Evolutionary conservation across 1,284 basidiomycete genomes (phyloP).

Genomic region (Ceratobasidium sp.): DNA sequence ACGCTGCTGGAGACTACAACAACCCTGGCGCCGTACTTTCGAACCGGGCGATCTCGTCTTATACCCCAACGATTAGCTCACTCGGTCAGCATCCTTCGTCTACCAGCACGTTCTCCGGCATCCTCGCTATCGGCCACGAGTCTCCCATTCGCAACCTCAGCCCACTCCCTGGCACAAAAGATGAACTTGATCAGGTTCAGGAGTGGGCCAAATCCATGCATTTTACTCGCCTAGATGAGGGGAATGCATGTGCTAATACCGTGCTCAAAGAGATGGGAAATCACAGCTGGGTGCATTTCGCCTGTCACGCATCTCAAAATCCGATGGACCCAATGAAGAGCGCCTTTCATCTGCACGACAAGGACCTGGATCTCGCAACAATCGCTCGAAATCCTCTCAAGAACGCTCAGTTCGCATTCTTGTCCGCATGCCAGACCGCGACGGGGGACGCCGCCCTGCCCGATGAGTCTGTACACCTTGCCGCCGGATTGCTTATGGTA

Average conservation of each 20-base stretch:
- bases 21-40: no score
- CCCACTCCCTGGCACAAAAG: no score
- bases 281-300: background rate
- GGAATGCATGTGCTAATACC: background rate
- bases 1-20: background rate
- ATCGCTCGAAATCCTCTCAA: background rate
- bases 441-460: slow-evolving; percentile 42
- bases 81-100: background rate
- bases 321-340: background rate
- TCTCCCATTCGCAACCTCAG: background rate
- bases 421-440: slow-evolving; percentile 23
- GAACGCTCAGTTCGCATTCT: background rate
- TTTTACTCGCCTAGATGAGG: background rate
- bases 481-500: background rate
- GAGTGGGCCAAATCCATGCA: background rate
- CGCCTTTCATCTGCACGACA: background rate
- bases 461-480: slow-evolving; percentile 45
- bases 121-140: background rate
- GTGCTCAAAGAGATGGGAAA: background rate
- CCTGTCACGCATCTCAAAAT: background rate
- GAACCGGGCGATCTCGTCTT: background rate
- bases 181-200: background rate
- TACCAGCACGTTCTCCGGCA: background rate
- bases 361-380: background rate
- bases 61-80: background rate